Conservation (phyloP, 305 asterid genomes). For the Euphrasia arctica region DNA sequence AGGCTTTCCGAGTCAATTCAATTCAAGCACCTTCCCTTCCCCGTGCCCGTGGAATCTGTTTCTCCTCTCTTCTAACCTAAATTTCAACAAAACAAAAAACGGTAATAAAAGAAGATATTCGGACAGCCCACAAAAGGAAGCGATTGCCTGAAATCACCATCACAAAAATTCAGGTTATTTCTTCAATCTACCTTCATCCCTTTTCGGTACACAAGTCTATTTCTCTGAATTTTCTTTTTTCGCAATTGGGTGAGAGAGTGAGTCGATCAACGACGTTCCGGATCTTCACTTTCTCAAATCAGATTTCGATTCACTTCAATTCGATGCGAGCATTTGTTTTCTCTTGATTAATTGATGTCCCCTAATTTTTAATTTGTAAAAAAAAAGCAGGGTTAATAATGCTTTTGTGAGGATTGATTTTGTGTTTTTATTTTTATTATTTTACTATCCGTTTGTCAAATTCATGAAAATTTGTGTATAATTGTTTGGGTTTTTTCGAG, state of each 20-base stretch:
- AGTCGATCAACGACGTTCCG: constrained; percentile 18
- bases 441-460: constrained; percentile 5
- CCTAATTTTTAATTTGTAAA: no score
- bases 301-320: constrained; percentile 9
- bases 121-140: constrained; percentile 9
- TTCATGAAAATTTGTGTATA: not conserved
- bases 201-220: not conserved
- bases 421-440: not conserved
- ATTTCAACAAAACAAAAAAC: constrained; percentile 4
- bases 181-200: not conserved
- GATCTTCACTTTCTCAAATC: constrained; percentile 2
- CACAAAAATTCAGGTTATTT: not conserved
- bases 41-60: constrained; percentile 23
- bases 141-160: constrained; percentile 23
- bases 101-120: not conserved
- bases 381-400: no score
- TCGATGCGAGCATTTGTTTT: constrained; percentile 9
- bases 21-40: not conserved
- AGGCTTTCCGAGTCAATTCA: constrained; percentile 29
- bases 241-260: constrained; percentile 21
- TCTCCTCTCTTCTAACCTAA: constrained; percentile 37
- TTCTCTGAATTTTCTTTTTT: not conserved
- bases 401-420: not conserved
- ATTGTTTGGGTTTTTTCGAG: not conserved
- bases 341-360: not conserved